These are phyloP conservation scores for Glycyrrhiza uralensis DNA, from an alignment of 306 rosid genomes.

Conservation along the genomic window DNA sequence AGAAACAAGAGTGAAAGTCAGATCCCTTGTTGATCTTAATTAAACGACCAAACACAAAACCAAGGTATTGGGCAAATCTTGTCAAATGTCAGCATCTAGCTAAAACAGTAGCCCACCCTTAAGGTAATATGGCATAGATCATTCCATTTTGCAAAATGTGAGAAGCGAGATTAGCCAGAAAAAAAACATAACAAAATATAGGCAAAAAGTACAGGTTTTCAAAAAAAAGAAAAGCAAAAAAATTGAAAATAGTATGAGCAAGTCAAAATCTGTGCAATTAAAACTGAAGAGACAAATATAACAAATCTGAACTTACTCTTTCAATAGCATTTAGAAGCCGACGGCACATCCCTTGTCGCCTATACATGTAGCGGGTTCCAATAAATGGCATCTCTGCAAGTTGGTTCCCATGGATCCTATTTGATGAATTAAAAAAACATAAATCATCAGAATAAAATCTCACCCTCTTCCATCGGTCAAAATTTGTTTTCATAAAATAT, in stretches of 20 bases:
- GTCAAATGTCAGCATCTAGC: neutral
- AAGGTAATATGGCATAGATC: neutral
- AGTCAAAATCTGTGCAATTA: neutral
- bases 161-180: neutral
- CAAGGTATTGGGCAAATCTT: neutral
- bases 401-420: slow-evolving; percentile 79
- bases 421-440: slow-evolving; percentile 29
- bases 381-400: slow-evolving; percentile 97
- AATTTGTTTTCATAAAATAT: neutral
- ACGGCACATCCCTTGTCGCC: slow-evolving; percentile 97
- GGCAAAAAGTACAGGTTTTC: neutral
- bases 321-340: slow-evolving; percentile 80
- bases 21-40: neutral
- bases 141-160: neutral
- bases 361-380: slow-evolving; percentile 85
- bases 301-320: slow-evolving; percentile 46
- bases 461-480: neutral
- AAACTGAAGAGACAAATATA: slow-evolving; percentile 9
- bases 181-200: neutral
- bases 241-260: neutral
- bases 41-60: neutral
- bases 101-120: neutral
- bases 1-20: neutral
- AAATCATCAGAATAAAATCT: slow-evolving; percentile 15
- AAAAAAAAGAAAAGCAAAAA: neutral